Conservation (phyloP, 1,284 basidiomycete genomes). For the Chalciporus sp. region DNA sequence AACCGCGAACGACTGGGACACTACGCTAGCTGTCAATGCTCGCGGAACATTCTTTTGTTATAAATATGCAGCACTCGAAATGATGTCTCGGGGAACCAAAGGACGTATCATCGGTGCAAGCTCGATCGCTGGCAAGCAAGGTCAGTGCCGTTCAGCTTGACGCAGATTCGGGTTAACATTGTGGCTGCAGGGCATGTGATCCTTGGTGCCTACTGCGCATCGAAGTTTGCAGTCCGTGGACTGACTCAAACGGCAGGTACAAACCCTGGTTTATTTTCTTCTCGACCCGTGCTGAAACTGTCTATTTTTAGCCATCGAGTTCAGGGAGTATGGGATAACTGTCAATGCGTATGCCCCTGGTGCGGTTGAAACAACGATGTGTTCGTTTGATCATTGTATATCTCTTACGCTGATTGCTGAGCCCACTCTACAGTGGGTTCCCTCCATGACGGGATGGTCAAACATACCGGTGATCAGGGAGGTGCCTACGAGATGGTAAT, state of each 20-base stretch:
- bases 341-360: too few relatives aligned
- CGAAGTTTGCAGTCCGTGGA: constrained; percentile 38
- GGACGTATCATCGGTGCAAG: constrained; percentile 43
- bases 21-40: constrained; percentile 34
- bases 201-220: constrained; percentile 30
- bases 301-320: constrained; percentile 39
- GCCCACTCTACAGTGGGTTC: constrained; percentile 13
- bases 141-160: constrained; percentile 10
- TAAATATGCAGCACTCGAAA: constrained; percentile 39
- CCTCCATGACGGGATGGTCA: constrained; percentile 19
- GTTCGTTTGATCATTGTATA: constrained; percentile 17
- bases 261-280: background rate
- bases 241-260: constrained; percentile 33
- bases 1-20: constrained; percentile 27
- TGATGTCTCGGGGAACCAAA: constrained; percentile 40
- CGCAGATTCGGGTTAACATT: constrained; percentile 3
- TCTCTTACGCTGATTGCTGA: background rate
- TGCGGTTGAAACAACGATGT: constrained; percentile 37
- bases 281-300: background rate
- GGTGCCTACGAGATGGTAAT: constrained; percentile 19
- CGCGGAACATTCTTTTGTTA: constrained; percentile 40
- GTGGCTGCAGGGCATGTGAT: constrained; percentile 18
- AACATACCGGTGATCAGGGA: constrained; percentile 16
- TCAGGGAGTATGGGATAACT: too few relatives aligned
- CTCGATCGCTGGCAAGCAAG: constrained; percentile 37